Evolutionary conservation across 2,329 filamentous ascomycete genomes (phyloP), one percentile per base, ranked within the genome.

Genomic region (Zasmidium citrigriseum): DNA sequence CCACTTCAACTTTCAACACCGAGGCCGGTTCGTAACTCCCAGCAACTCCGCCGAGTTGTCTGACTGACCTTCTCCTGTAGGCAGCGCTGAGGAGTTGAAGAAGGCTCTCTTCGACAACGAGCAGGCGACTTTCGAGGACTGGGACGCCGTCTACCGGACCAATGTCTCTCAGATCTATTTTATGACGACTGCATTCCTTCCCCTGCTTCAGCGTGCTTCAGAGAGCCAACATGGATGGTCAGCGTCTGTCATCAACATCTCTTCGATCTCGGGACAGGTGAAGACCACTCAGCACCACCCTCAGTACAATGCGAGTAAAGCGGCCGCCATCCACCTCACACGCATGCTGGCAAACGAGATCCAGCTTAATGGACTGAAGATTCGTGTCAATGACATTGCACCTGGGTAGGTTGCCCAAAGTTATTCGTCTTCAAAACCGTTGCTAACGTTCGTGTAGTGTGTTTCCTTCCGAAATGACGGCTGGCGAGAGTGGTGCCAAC

Each of bases 401-500:
- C 83, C 82, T 0, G 82, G 65, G n/a, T n/a, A n/a, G n/a, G n/a
- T n/a, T n/a, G n/a, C n/a, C n/a, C n/a, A n/a, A n/a, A n/a, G n/a
- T n/a, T n/a, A n/a, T n/a, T n/a, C n/a, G n/a, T n/a, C n/a, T n/a
- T n/a, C n/a, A n/a, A n/a, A n/a, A n/a, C n/a, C n/a, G n/a, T n/a
- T n/a, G n/a, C n/a, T n/a, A n/a, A n/a, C n/a, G n/a, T n/a, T n/a
- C 46, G 76, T 85, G 2, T 10, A 10, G 54, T 1, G 54, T 57
- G 2, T 86, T 86, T 68, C 82, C 82, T 0, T 80, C 77, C 14
- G 82, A 85, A 70, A 85, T 86, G 81, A 86, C 83, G 2, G 78
- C 82, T 0, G 74, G 77, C 4, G 78, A 78, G 48, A 80, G 77
- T 57, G 77, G 78, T 34, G 77, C 79, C 16, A 78, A 80, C 61